Conservation (phyloP, 1,139 yeast species). For the Suhomyces terraborum region DNA sequence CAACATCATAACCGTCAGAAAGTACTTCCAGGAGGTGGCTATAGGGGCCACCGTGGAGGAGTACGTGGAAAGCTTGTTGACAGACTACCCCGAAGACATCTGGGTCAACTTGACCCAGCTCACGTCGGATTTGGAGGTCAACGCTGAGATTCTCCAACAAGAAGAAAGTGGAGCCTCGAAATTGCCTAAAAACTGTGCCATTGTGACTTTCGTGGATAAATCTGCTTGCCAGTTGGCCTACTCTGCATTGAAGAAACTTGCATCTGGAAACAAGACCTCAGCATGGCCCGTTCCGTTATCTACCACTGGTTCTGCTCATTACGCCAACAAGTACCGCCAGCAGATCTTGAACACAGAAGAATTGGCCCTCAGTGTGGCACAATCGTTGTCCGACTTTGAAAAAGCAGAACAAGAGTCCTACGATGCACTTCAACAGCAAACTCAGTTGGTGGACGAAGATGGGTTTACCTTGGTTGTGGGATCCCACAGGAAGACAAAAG, state of each 20-base stretch:
- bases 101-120: constrained; percentile 60
- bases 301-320: constrained; percentile 31
- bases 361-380: constrained; percentile 55
- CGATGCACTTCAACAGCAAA: constrained; percentile 56
- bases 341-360: constrained; percentile 47
- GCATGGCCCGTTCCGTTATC: constrained; percentile 32
- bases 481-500: constrained; percentile 76
- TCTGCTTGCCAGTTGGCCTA: constrained; percentile 70
- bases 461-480: constrained; percentile 93
- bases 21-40: constrained; percentile 60
- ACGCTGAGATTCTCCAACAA: constrained; percentile 19
- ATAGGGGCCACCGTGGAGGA: constrained; percentile 62
- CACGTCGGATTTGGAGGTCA: constrained; percentile 58
- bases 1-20: constrained; percentile 52
- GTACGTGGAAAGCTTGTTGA: constrained; percentile 38
- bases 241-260: constrained; percentile 55
- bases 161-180: constrained; percentile 30
- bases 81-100: constrained; percentile 50
- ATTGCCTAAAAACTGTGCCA: constrained; percentile 72
- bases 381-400: constrained; percentile 67
- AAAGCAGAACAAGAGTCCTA: constrained; percentile 67
- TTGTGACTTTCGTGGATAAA: constrained; percentile 75
- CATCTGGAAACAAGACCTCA: constrained; percentile 24
- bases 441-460: constrained; percentile 79
- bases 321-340: constrained; percentile 30